Evolutionary conservation across 106 monocot genomes (phyloP).

Genomic region (Phalaenopsis aphrodite): DNA sequence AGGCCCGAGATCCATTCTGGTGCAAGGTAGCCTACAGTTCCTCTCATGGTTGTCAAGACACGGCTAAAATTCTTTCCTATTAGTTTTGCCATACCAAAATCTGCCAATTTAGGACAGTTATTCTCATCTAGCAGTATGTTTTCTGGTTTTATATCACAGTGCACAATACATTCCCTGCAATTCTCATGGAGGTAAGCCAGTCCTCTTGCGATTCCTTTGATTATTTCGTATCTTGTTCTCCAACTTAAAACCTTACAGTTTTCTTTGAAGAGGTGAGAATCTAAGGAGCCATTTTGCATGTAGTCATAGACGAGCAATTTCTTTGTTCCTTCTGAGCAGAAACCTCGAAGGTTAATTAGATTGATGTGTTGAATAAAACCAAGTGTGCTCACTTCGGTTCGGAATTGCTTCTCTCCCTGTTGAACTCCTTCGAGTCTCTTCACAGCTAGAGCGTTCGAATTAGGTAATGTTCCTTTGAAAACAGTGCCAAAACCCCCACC

Average conservation of each 20-base stretch:
- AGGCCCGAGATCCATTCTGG: constrained; percentile 39
- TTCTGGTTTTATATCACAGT: constrained; percentile 40
- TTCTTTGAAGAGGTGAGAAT: constrained; percentile 4
- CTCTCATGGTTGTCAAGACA: constrained; percentile 36
- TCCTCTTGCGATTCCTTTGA: constrained; percentile 23
- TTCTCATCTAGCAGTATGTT: constrained; percentile 31
- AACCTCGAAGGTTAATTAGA: constrained; percentile 31
- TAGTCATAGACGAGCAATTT: constrained; percentile 31
- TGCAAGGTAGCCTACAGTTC: constrained; percentile 29
- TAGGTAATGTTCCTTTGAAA: constrained; percentile 22
- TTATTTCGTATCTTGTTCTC: constrained; percentile 29
- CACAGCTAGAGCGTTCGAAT: constrained; percentile 22
- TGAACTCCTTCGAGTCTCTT: constrained; percentile 31
- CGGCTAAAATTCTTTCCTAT: constrained; percentile 28
- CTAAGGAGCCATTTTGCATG: constrained; percentile 30
- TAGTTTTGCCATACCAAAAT: constrained; percentile 38
- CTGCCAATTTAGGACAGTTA: constrained; percentile 29
- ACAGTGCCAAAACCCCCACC: constrained; percentile 35
- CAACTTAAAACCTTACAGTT: constrained; percentile 5
- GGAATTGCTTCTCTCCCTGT: constrained; percentile 46
- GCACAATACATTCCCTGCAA: constrained; percentile 35
- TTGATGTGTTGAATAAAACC: constrained; percentile 35
- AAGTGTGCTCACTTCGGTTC: constrained; percentile 32
- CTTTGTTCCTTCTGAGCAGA: constrained; percentile 28
- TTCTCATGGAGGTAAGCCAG: constrained; percentile 34